Conservation (phyloP, 164 flowering plant genomes). For the Chloranthus sessilifolius region DNA sequence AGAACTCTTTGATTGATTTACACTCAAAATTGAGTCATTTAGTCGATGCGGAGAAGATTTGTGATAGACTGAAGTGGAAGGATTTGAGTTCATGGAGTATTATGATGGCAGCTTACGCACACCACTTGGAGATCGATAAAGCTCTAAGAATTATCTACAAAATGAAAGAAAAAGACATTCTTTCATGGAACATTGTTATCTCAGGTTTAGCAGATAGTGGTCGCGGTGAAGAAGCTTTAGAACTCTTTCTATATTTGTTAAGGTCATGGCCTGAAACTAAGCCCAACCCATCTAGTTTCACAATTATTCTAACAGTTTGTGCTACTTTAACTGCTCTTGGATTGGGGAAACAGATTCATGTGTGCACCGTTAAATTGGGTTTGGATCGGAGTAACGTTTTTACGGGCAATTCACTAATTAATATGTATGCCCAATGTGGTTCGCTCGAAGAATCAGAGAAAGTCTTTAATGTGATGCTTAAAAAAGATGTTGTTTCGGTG, state of each 20-base stretch:
- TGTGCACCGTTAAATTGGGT: not conserved
- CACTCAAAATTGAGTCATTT: conserved; percentile 20
- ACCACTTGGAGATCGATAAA: conserved; percentile 17
- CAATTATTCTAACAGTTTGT: conserved; percentile 8
- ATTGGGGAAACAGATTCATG: conserved; percentile 8
- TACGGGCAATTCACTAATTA: conserved; percentile 8
- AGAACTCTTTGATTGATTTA: conserved; percentile 23
- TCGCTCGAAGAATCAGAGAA: conserved; percentile 3
- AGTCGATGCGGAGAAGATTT: conserved; percentile 22
- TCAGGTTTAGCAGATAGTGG: conserved; percentile 24
- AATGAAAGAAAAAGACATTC: conserved; percentile 21
- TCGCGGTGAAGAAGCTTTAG: conserved; percentile 18
- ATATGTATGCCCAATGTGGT: conserved; percentile 10
- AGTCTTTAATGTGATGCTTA: conserved; percentile 19
- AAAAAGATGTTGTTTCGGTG: conserved; percentile 22
- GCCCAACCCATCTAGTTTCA: conserved; percentile 6
- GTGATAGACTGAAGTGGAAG: conserved; percentile 19
- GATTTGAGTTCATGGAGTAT: conserved; percentile 26
- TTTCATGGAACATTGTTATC: conserved; percentile 28
- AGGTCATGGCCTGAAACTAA: conserved; percentile 7
- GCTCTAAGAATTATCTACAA: conserved; percentile 16
- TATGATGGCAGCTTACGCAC: conserved; percentile 20
- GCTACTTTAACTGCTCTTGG: conserved; percentile 4
- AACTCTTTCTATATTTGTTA: conserved; percentile 11
- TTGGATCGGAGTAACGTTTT: conserved; percentile 5